Percentiles rank a stretch among this genome's conserved stretches.
phyloP scores from a whole-genome alignment of 768 basidiomycete species.

The Pleurotus pulmonarius region DNA sequence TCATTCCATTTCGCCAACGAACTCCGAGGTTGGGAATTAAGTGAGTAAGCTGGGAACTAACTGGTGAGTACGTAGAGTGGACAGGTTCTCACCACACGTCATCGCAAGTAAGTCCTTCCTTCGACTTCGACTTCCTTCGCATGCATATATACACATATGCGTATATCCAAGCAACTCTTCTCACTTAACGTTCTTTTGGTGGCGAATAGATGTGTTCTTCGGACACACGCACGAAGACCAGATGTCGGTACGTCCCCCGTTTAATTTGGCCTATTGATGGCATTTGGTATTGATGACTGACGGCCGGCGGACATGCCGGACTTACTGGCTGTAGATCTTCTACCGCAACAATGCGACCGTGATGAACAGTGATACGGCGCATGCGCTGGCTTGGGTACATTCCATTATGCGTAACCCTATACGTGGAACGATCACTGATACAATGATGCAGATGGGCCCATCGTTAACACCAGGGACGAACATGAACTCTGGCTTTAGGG shows the following conservation, averaged over 20 bases:
- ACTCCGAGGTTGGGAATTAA: too few relatives aligned
- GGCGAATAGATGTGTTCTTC: conserved; percentile 60
- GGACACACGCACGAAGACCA: conserved; percentile 79
- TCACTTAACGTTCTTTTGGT: conserved; percentile 4
- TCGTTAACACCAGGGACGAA: conserved; percentile 69
- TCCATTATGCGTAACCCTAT: not conserved
- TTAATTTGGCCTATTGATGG: not conserved
- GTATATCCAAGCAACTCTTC: not conserved
- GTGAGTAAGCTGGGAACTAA: too few relatives aligned
- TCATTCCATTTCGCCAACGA: not conserved
- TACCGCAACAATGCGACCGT: conserved; percentile 69
- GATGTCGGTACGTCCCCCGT: conserved; percentile 41
- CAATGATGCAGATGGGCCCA: conserved; percentile 51
- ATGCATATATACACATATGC: too few relatives aligned
- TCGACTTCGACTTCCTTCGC: too few relatives aligned
- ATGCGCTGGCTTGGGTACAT: conserved; percentile 40
- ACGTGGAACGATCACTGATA: not conserved
- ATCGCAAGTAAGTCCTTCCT: conserved; percentile 54
- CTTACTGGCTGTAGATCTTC: conserved; percentile 45
- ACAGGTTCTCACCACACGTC: conserved; percentile 76
- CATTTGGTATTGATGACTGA: too few relatives aligned
- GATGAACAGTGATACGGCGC: conserved; percentile 53
- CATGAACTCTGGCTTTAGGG: conserved; percentile 71
- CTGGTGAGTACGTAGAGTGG: conserved; percentile 41
- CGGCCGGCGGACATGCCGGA: not conserved